Evolutionary conservation across 495 filamentous ascomycete genomes (phyloP), one percentile per base, ranked within the genome.

Genomic region (Penicillium argentinense): DNA sequence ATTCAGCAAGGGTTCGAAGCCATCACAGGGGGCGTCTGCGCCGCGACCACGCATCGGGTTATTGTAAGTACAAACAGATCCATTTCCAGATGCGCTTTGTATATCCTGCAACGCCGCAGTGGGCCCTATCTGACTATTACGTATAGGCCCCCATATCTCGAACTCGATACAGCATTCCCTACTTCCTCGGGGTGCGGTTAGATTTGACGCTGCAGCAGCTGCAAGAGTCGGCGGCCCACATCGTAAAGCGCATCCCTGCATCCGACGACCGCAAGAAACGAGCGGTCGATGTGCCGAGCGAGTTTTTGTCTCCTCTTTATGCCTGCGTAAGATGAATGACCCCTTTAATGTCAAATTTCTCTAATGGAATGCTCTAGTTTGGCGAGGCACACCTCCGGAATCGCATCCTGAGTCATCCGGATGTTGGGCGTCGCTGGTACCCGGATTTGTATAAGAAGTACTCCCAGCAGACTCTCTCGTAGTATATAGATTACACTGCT

Each of bases 1-100:
- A 73, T 81, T 19, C 91, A 92, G 4, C 92, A 96, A 63, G 91
- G 91, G 1, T 76, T 97, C 23, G 91, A 97, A 64, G 91, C 91
- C 2, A 76, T 97, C 39, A 96, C 91, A 7, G 83, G 82, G 9
- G 91, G 91, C 0, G 87, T 96, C 6, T 95, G 91, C 60, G 80
- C 82, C 30, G 82, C 79, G 33, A 97, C 91, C 1, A 95, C 90
- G 21, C 91, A 96, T 60, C 80, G 91, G 5, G 91, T 97, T 1
- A 62, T 69, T 39, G 70, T 71, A 57, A 38, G 63, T 51, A 14
- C 11, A 11, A n/a, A n/a, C n/a, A n/a, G n/a, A n/a, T n/a, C n/a
- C n/a, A n/a, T n/a, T n/a, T n/a, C n/a, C n/a, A n/a, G n/a, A n/a
- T n/a, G n/a, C n/a, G n/a, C n/a, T n/a, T n/a, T n/a, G n/a, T n/a